A percentile compares a stretch with the other conserved stretches of the same genome.
phyloP scores from a whole-genome alignment of 1,284 basidiomycete species.

The Microbotryum lychnidis-dioicae region DNA sequence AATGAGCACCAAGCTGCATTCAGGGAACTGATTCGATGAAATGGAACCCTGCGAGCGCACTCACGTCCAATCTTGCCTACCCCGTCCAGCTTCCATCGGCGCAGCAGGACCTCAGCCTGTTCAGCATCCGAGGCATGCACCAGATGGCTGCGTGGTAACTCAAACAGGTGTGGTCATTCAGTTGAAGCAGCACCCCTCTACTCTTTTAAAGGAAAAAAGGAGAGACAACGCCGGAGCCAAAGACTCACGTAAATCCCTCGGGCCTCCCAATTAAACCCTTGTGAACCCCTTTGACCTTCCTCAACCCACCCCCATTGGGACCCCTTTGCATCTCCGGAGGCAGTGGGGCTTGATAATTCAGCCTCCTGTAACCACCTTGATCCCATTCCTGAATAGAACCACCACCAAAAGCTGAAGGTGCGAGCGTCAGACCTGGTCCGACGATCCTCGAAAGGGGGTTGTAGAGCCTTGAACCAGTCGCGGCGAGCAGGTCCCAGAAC shows the following conservation, averaged over 20 bases:
- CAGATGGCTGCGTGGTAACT: constrained; percentile 57
- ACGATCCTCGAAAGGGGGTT: constrained; percentile 41
- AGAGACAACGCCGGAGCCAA: constrained; percentile 1
- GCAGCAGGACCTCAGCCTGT: constrained; percentile 79
- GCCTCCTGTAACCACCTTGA: too few species aligned
- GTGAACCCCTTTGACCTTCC: constrained; percentile 62
- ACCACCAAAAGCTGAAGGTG: neutral
- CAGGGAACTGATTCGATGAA: neutral
- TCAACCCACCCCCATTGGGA: constrained; percentile 48
- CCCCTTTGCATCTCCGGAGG: constrained; percentile 7
- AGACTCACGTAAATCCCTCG: constrained; percentile 69
- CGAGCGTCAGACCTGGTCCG: neutral
- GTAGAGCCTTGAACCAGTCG: constrained; percentile 39
- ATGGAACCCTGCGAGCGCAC: constrained; percentile 35
- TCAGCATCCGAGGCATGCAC: constrained; percentile 89
- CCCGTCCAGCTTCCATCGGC: constrained; percentile 82
- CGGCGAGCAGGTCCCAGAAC: constrained; percentile 71
- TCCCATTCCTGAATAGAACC: neutral
- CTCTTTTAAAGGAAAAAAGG: constrained; percentile 12
- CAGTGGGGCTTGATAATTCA: too few species aligned
- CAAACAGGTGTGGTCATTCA: neutral
- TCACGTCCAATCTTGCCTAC: constrained; percentile 81
- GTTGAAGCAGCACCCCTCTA: constrained; percentile 28
- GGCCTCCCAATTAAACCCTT: constrained; percentile 61
- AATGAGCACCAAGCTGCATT: constrained; percentile 17